A percentile compares a stretch with the other conserved stretches of the same genome.
Conservation (phyloP, 495 filamentous ascomycete species). For the Trichoderma asperelloides region DNA sequence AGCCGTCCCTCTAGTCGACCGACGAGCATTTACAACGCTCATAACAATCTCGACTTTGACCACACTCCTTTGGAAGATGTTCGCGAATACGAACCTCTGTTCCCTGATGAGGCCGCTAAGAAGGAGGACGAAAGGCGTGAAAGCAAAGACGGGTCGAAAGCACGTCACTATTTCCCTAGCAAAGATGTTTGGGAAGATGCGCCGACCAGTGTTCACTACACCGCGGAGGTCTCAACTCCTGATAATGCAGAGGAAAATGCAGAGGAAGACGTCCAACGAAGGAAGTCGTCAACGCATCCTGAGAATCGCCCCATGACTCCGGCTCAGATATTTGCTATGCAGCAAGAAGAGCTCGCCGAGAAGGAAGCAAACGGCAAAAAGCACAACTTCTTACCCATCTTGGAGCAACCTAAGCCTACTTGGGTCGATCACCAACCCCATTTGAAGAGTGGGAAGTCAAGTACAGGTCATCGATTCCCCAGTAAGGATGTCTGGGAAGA, state of each 20-base stretch:
- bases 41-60: slow-evolving; percentile 35
- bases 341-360: slow-evolving; percentile 47
- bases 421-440: slow-evolving; percentile 36
- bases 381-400: slow-evolving; percentile 35
- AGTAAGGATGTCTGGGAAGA: slow-evolving; percentile 98
- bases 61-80: slow-evolving; percentile 76
- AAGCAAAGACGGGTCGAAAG: neutral
- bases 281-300: slow-evolving; percentile 23
- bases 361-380: slow-evolving; percentile 31
- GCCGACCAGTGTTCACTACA: slow-evolving; percentile 73
- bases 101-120: slow-evolving; percentile 45
- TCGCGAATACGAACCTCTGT: slow-evolving; percentile 91
- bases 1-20: slow-evolving; percentile 62
- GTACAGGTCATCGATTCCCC: slow-evolving; percentile 71
- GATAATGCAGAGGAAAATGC: slow-evolving; percentile 52
- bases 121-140: slow-evolving; percentile 40
- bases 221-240: slow-evolving; percentile 77
- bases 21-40: slow-evolving; percentile 43
- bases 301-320: slow-evolving; percentile 36
- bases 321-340: slow-evolving; percentile 43
- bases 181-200: slow-evolving; percentile 97
- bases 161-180: slow-evolving; percentile 78
- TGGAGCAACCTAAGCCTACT: slow-evolving; percentile 39
- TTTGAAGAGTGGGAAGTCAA: slow-evolving; percentile 34
- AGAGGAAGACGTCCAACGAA: slow-evolving; percentile 31